A percentile compares a stretch with the other conserved stretches of the same genome.
Conservation (phyloP, 2,329 filamentous ascomycete genomes). For the Pseudogymnoascus verrucosus region DNA sequence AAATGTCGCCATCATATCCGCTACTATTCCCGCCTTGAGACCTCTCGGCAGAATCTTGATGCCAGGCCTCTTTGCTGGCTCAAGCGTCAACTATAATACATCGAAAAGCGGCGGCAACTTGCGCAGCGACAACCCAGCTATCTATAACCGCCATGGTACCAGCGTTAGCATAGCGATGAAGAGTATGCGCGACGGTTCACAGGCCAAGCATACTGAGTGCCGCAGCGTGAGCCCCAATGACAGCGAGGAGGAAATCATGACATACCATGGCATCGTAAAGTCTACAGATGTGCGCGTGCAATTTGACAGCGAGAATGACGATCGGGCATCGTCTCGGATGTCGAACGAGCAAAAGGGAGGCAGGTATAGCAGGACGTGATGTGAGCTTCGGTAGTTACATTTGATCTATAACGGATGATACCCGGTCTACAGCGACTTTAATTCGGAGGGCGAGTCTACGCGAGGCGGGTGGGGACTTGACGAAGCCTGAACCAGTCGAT, state of each 20-base stretch:
- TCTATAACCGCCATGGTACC: not conserved
- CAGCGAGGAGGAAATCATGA: conserved; percentile 34
- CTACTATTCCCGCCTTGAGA: conserved; percentile 30
- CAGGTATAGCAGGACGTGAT: not conserved
- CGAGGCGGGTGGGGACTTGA: not conserved
- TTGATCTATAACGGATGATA: not conserved
- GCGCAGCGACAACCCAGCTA: not conserved
- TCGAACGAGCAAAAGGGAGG: not conserved
- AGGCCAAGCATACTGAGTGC: conserved; percentile 25
- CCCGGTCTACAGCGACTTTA: not conserved
- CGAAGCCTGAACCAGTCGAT: not conserved
- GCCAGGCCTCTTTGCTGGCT: conserved; percentile 27
- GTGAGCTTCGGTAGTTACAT: not conserved
- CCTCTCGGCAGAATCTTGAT: conserved; percentile 30
- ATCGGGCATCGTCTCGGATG: conserved; percentile 1
- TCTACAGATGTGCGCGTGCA: conserved; percentile 28
- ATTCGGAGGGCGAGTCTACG: not conserved
- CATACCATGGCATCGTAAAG: conserved; percentile 33
- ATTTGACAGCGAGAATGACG: conserved; percentile 4
- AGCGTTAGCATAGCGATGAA: conserved; percentile 6
- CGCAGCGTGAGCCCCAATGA: conserved; percentile 28
- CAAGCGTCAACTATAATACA: conserved; percentile 10
- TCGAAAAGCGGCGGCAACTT: conserved; percentile 8
- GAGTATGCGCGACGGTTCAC: not conserved
- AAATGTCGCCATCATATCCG: conserved; percentile 33